Evolutionary conservation across 2,329 filamentous ascomycete species (phyloP), one percentile per base, ranked within the genome.

Genomic region (Ophiostoma perfectum): DNA sequence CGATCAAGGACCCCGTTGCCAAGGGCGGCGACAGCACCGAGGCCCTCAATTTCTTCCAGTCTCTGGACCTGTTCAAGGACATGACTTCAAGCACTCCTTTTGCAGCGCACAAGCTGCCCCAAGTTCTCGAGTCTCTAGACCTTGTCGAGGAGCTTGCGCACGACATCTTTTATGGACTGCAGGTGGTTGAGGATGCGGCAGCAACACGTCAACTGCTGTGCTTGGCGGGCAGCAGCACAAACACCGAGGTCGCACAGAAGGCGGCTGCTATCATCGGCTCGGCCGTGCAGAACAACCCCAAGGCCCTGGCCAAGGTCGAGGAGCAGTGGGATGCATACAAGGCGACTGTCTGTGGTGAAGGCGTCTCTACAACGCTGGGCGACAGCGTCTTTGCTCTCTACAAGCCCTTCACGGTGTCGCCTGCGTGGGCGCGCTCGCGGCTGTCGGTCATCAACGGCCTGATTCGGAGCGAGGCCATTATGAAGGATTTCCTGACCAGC

Each of bases 81-180:
- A 73, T 74, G 38, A 63, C 2, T 47, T 18, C 11, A 72, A 66
- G 7, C 55, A 66, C 64, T 14, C n/a, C 16, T 38, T 39, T 44
- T 9, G 12, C 36, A 11, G 52, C 47, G 14, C 47, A 27, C n/a
- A 14, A 7, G n/a, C 27, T 49, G 55, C 36, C 44, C 14, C 45
- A 78, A 11, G 84, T n/a, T 4, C 60, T 63, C 16, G 14, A n/a
- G 39, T 63, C 84, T 0, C 80, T 90, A 7, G 81, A 84, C 45
- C 80, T 80, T 45, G 81, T 90, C n/a, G 81, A 84, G 70, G 87
- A 90, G 6, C 78, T 89, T 41, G 84, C 87, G 0, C 87, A 90
- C 75, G 88, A 90, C 76, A 86, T 90, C 71, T 90, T 89, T 78
- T 90, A 89, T 75, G 88, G 88, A 9, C 78, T 87, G 18, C 85